phyloP scores from a whole-genome alignment of 2,329 filamentous ascomycete species.

The Aspergillus aculeatinus region DNA sequence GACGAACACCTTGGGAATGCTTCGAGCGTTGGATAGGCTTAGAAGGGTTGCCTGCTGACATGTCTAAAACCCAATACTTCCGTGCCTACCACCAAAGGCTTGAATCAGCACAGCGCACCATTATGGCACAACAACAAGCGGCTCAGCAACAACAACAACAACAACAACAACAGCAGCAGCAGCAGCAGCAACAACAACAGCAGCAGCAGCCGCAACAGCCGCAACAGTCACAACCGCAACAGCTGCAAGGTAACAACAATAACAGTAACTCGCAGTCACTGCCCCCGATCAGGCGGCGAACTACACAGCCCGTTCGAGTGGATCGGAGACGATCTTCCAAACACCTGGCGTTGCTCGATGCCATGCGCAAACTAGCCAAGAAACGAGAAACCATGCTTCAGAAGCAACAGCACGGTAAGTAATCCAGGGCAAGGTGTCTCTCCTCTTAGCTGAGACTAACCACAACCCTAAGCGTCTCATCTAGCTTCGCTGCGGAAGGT shows the following conservation, averaged over 20 bases:
- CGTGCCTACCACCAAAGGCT: conserved; percentile 67
- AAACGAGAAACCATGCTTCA: conserved; percentile 82
- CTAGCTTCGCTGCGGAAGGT: conserved; percentile 80
- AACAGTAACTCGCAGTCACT: conserved; percentile 53
- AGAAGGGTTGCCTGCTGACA: conserved; percentile 86
- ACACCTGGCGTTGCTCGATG: conserved; percentile 84
- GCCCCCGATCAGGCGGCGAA: conserved; percentile 64
- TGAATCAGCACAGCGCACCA: conserved; percentile 61
- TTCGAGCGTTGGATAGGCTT: conserved; percentile 95
- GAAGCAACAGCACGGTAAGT: conserved; percentile 76
- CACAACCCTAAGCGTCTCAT: conserved; percentile 52
- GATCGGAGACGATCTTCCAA: conserved; percentile 83
- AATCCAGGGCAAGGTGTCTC: background rate
- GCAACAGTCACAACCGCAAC: conserved; percentile 50
- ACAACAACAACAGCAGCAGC: conserved; percentile 55
- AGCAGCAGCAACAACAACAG: conserved; percentile 52
- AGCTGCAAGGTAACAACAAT: conserved; percentile 12
- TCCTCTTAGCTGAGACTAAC: conserved; percentile 5
- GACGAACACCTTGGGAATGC: conserved; percentile 95
- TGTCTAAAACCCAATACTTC: conserved; percentile 95
- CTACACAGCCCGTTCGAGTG: conserved; percentile 74
- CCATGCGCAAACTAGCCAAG: conserved; percentile 92
- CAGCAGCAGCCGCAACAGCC: conserved; percentile 52
- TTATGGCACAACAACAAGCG: conserved; percentile 59
- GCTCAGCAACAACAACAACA: conserved; percentile 46